Evolutionary conservation across 257 asterid genomes (phyloP).

Genomic region (Euphrasia confusa): DNA sequence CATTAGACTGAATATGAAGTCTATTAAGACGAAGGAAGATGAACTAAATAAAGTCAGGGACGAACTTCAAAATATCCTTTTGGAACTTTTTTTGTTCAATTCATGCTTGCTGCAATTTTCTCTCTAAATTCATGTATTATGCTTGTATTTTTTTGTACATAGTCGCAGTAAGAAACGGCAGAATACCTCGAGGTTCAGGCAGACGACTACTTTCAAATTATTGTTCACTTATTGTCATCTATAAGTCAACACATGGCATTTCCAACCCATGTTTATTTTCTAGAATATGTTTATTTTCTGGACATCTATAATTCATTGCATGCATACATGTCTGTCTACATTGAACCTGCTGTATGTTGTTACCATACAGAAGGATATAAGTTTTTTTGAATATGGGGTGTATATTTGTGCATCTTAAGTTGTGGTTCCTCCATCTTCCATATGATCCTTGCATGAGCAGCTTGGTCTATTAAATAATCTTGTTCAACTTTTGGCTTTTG

Average conservation of each 20-base stretch:
- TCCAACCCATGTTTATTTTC: constrained; percentile 1
- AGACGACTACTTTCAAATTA: no score
- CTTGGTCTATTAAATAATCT: background rate
- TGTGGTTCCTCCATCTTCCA: constrained; percentile 1
- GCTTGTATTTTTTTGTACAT: no score
- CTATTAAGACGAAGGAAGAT: constrained; percentile 48
- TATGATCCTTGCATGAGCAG: constrained; percentile 16
- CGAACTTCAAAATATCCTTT: constrained; percentile 87
- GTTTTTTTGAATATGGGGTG: background rate
- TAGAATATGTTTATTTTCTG: constrained; percentile 11
- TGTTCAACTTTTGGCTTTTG: constrained; percentile 27
- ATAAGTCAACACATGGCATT: background rate
- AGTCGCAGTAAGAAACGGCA: no score
- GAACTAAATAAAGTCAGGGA: constrained; percentile 57
- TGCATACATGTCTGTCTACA: constrained; percentile 5
- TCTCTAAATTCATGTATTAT: no score
- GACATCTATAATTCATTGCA: constrained; percentile 1
- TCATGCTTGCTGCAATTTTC: constrained; percentile 25
- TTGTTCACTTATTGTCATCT: background rate
- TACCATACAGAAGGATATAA: background rate
- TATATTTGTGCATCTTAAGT: constrained; percentile 14
- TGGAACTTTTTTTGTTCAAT: constrained; percentile 19
- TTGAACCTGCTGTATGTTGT: constrained; percentile 15
- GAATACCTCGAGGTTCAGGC: no score
- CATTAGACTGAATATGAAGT: constrained; percentile 49